These are phyloP conservation scores for Nicotiana attenuata DNA, from an alignment of 257 asterid genomes.

Conservation along the genomic window DNA sequence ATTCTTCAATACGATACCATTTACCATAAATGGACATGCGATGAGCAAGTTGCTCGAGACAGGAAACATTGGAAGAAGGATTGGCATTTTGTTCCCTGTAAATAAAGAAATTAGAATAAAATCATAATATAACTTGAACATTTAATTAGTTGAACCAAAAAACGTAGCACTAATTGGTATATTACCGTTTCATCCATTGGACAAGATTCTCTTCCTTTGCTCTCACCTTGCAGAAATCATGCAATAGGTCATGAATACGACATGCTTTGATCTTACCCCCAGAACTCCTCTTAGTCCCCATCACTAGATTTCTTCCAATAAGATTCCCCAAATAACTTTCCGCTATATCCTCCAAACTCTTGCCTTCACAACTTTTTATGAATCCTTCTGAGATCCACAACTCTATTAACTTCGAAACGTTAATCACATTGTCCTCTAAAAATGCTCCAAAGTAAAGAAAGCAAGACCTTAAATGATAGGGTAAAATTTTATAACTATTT, in stretches of 20 bases:
- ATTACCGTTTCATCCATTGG: neutral
- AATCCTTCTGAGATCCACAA: slow-evolving; percentile 15
- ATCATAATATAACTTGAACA: neutral
- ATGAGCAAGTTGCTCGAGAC: neutral
- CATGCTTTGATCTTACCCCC: too few relatives aligned
- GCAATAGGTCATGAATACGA: slow-evolving; percentile 14
- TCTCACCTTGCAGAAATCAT: slow-evolving; percentile 8
- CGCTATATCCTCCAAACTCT: slow-evolving; percentile 10
- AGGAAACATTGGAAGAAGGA: neutral
- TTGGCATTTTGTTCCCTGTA: neutral
- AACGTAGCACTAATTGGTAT: neutral
- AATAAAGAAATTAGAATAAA: neutral
- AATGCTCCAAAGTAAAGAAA: slow-evolving; percentile 10
- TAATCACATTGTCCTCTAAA: neutral
- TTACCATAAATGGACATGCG: neutral
- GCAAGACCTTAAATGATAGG: neutral
- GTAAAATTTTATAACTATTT: neutral
- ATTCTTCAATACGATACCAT: neutral
- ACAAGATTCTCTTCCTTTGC: slow-evolving; percentile 6
- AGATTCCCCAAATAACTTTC: slow-evolving; percentile 16
- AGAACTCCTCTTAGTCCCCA: neutral
- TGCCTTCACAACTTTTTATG: neutral
- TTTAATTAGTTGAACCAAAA: neutral
- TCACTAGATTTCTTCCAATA: slow-evolving; percentile 7
- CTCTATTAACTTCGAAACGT: neutral